Base-by-base conservation (phyloP, 108 stramenopile species). In the Conticribra weissflogii region DNA sequence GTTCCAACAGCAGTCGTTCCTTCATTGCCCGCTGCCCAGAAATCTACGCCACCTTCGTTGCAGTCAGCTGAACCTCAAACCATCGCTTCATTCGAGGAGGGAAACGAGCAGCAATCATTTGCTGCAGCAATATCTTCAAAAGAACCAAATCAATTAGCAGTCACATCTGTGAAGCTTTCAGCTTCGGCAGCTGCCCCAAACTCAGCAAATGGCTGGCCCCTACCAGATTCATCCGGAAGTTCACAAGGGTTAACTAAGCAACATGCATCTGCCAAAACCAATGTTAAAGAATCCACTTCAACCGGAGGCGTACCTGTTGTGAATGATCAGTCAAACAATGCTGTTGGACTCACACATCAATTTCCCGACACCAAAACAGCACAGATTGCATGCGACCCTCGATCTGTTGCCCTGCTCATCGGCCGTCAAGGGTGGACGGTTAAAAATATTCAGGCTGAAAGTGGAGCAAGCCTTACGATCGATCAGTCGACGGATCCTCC, bases 401-500 rank as follows among this genome's bases (percentile, higher is more conserved):
- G 89, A 24, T 93, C 88, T 72, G 88, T 96, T 14, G 86, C 91
- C 9, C 71, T 92, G 19, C 71, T 96, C 68, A 88, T 96, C 72
- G 93, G 91, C 24, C 84, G 89, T 33, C 84, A 89, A 25, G 96
- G 89, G 21, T 90, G 93, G 91, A 89, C 88, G 0, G 86, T 93
- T 25, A 96, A 96, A 70, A 76, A 89, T 53, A 96, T 96, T 48
- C 93, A 94, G 58, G 87, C 93, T 58, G 77, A 85, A 46, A 91
- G 87, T 71, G 88, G 88, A 25, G 93, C 96, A 2, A 78, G 68
- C 25, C 87, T 96, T 15, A 87, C 87, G 51, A 91, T 94, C 36
- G 92, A 96, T 78, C 96, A 96, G 62, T 72, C 81, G 53, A 82
- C 84, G 0, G 85, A 81, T 53, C 93, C 96, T 45, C 81, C 88